phyloP scores from a whole-genome alignment of 306 rosid genomes.

The Cicer arietinum region DNA sequence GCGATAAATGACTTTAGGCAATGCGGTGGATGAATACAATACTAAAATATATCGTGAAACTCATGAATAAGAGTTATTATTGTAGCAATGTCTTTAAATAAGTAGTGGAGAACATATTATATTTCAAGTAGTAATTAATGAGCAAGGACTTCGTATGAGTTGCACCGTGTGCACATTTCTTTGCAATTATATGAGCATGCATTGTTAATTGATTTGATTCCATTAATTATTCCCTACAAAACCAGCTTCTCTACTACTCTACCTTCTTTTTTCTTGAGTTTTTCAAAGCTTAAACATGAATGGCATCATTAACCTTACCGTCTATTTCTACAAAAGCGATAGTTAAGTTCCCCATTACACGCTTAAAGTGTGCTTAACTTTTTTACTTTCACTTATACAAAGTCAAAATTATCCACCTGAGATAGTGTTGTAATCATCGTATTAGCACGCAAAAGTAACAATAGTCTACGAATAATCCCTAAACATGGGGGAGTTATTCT shows the following conservation, averaged over 20 bases:
- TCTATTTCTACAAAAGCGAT: constrained; percentile 40
- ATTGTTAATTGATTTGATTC: constrained; percentile 42
- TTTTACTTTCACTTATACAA: constrained; percentile 30
- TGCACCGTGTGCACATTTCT: constrained; percentile 57
- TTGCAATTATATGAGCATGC: constrained; percentile 54
- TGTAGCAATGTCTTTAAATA: constrained; percentile 37
- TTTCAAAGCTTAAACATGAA: constrained; percentile 29
- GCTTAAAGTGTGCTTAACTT: constrained; percentile 37
- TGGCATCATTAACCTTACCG: constrained; percentile 10
- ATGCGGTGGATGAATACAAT: constrained; percentile 10
- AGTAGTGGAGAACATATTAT: constrained; percentile 47
- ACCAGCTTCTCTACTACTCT: constrained; percentile 49
- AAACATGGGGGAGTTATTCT: no score
- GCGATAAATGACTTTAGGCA: constrained; percentile 1
- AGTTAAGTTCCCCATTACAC: constrained; percentile 38
- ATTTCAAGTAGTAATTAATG: constrained; percentile 38
- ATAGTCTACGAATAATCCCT: no score
- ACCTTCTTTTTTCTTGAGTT: neutral
- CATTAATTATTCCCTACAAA: constrained; percentile 30
- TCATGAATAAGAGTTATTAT: constrained; percentile 33
- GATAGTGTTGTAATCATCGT: constrained; percentile 49
- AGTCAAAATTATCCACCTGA: constrained; percentile 65
- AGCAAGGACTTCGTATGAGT: constrained; percentile 43
- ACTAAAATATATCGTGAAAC: constrained; percentile 14
- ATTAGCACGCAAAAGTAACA: constrained; percentile 31